Conservation (phyloP, 257 asterid species). For the Nicotiana otophora region DNA sequence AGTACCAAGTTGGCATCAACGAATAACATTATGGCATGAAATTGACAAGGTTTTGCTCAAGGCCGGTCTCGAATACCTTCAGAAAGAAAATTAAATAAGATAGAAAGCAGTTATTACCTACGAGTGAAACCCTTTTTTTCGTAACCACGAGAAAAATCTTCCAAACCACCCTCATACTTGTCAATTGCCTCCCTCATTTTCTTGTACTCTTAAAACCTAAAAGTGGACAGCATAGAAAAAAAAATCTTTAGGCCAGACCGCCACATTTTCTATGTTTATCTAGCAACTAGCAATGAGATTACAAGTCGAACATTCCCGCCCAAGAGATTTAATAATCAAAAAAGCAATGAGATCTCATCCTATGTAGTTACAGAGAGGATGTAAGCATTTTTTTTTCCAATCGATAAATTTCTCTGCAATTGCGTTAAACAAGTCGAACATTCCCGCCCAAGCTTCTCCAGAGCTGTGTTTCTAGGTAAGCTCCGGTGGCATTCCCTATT, state of each 20-base stretch:
- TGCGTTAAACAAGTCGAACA: too few species aligned
- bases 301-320: too few species aligned
- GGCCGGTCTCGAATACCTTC: not conserved
- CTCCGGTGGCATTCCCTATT: too few species aligned
- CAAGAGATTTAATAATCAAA: too few species aligned
- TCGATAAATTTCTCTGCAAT: too few species aligned
- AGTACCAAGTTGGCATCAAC: not conserved
- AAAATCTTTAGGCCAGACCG: not conserved
- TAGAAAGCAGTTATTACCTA: slow-evolving; percentile 45
- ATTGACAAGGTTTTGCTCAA: not conserved
- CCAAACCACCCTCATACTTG: slow-evolving; percentile 88
- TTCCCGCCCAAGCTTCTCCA: too few species aligned
- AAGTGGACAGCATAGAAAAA: slow-evolving; percentile 11
- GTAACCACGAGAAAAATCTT: slow-evolving; percentile 87
- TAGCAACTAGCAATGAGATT: too few species aligned
- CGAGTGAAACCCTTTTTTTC: slow-evolving; percentile 90
- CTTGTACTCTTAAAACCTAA: slow-evolving; percentile 76
- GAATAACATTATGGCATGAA: not conserved
- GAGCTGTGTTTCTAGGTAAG: too few species aligned
- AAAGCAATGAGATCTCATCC: too few species aligned
- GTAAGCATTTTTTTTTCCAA: too few species aligned
- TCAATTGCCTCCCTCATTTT: slow-evolving; percentile 75
- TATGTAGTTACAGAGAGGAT: too few species aligned
- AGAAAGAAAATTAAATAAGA: not conserved
- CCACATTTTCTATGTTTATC: too few species aligned